A percentile compares a stretch with the other conserved stretches of the same genome.
phyloP scores from a whole-genome alignment of 1,284 basidiomycete genomes.

The Rhodotorula mucilaginosa region DNA sequence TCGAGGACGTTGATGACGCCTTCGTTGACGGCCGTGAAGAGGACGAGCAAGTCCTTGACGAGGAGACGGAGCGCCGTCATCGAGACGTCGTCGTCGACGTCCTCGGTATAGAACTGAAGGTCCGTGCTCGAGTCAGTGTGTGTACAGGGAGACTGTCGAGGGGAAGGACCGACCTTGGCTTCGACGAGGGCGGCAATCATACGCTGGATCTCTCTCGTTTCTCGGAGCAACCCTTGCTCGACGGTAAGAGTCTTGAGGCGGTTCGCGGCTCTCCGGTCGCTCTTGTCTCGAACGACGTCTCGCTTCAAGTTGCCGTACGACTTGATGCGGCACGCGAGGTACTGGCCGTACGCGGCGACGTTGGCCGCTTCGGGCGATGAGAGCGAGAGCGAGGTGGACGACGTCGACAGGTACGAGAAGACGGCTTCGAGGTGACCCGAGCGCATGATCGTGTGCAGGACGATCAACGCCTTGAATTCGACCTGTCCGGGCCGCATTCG shows the following conservation, averaged over 20 bases:
- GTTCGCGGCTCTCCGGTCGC: constrained; percentile 54
- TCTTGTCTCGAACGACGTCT: constrained; percentile 84
- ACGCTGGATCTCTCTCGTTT: constrained; percentile 85
- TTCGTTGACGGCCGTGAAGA: constrained; percentile 96
- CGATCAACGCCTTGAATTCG: constrained; percentile 93
- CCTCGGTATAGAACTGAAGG: constrained; percentile 83
- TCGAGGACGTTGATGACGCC: constrained; percentile 97
- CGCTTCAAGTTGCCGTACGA: constrained; percentile 88
- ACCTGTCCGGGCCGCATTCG: constrained; percentile 57
- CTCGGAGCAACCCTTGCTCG: constrained; percentile 89
- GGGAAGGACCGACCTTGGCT: constrained; percentile 64
- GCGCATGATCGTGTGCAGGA: constrained; percentile 91
- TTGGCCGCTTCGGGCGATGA: constrained; percentile 68
- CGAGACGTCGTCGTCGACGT: constrained; percentile 86
- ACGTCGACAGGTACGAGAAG: constrained; percentile 50
- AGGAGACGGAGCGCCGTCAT: constrained; percentile 87
- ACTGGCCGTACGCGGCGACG: constrained; percentile 79
- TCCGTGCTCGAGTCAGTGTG: background rate
- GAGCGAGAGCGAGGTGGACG: constrained; percentile 23
- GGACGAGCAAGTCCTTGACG: constrained; percentile 92
- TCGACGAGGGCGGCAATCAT: constrained; percentile 83
- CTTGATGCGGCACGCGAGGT: constrained; percentile 85
- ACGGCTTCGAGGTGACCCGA: constrained; percentile 90
- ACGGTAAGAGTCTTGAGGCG: constrained; percentile 88
- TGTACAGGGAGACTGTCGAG: background rate